Percentiles rank a stretch among this genome's conserved stretches.
These are phyloP conservation scores for Scedosporium apiospermum DNA, from an alignment of 2,329 filamentous ascomycete species.

Conservation along the genomic window DNA sequence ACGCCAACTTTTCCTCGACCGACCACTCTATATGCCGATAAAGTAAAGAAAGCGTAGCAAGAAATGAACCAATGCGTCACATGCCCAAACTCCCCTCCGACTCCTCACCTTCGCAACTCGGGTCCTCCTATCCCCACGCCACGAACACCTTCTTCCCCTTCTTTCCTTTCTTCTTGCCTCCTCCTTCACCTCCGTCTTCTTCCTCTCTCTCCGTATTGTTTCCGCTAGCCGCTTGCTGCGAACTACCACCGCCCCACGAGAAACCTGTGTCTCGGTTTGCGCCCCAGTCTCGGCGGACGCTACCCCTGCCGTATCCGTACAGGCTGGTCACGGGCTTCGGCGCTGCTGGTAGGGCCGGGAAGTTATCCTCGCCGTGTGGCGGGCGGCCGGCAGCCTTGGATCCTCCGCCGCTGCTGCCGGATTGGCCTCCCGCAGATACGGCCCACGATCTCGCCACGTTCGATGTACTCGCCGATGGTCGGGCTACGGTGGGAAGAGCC, in stretches of 20 bases:
- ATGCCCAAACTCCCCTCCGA: neutral
- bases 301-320: conserved; percentile 48
- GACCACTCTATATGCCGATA: neutral
- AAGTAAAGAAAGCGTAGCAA: neutral
- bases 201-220: conserved; percentile 17
- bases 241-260: conserved; percentile 34
- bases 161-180: conserved; percentile 46
- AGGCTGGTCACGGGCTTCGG: conserved; percentile 57
- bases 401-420: conserved; percentile 6
- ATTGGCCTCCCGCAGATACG: conserved; percentile 6
- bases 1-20: neutral
- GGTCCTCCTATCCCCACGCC: conserved; percentile 41
- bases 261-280: conserved; percentile 37
- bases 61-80: neutral
- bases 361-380: conserved; percentile 47
- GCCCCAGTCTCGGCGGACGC: conserved; percentile 45
- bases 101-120: no score
- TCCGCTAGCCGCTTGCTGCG: conserved; percentile 16
- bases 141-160: conserved; percentile 52
- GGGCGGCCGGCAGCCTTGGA: conserved; percentile 12
- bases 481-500: conserved; percentile 24
- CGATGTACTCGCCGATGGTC: neutral
- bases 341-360: conserved; percentile 74
- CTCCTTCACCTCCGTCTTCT: conserved; percentile 17
- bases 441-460: conserved; percentile 14